phyloP scores from a whole-genome alignment of 306 rosid species.

The Oxytropis ochrocephala region DNA sequence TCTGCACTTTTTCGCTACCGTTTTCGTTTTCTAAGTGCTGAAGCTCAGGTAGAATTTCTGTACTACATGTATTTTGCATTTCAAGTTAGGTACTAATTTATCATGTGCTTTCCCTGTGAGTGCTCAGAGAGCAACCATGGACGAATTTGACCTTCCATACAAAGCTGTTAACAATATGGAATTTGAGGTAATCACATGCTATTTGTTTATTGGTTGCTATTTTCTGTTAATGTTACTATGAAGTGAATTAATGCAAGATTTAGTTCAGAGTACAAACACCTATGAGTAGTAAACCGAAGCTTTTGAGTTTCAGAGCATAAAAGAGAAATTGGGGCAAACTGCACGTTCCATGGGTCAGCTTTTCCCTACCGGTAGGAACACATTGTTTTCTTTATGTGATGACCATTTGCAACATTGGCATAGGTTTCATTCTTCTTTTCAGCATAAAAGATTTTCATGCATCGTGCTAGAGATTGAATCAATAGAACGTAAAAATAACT shows the following conservation, averaged over 20 bases:
- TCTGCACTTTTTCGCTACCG: conserved; percentile 74
- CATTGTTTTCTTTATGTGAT: not conserved
- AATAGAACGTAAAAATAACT: conserved; percentile 3
- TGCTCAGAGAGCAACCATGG: conserved; percentile 63
- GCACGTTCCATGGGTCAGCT: conserved; percentile 57
- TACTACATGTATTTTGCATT: not conserved
- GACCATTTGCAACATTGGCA: conserved; percentile 3
- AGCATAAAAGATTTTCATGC: conserved; percentile 11
- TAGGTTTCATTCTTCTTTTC: conserved; percentile 3
- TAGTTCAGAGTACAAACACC: conserved; percentile 2
- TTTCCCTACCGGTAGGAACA: conserved; percentile 47
- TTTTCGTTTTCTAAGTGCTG: conserved; percentile 35
- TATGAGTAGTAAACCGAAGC: not conserved
- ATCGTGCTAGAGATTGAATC: not conserved
- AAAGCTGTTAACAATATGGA: conserved; percentile 56
- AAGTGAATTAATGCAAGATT: not conserved
- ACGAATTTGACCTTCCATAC: conserved; percentile 63
- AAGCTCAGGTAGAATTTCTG: conserved; percentile 58
- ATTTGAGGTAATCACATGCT: conserved; percentile 55
- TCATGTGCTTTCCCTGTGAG: conserved; percentile 20
- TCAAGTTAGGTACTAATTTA: conserved; percentile 8
- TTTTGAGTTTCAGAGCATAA: conserved; percentile 45
- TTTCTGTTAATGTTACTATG: not conserved
- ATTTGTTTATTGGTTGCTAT: conserved; percentile 12
- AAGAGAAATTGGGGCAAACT: conserved; percentile 67